A percentile compares a stretch with the other conserved stretches of the same genome.
These are phyloP conservation scores for Pythium graminicola DNA, from an alignment of 352 stramenopile genomes.

Conservation along the genomic window DNA sequence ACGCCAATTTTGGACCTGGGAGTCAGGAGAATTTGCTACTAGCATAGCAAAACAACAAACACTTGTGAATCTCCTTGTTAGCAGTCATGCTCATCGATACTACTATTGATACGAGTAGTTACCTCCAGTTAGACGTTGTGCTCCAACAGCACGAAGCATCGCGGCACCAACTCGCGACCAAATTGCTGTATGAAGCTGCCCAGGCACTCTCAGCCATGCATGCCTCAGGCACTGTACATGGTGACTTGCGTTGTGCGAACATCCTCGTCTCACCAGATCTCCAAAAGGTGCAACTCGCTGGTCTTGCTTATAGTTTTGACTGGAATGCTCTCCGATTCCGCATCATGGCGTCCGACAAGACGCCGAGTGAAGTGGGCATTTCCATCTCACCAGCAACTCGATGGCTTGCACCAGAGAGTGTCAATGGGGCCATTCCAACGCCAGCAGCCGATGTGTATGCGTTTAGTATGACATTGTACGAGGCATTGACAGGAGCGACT, in stretches of 20 bases:
- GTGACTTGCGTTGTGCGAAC: conserved; percentile 2
- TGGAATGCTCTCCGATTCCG: conserved; percentile 1
- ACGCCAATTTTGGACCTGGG: too few relatives aligned
- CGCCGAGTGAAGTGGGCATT: neutral
- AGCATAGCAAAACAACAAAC: too few relatives aligned
- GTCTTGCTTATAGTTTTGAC: conserved; percentile 3
- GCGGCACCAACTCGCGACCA: neutral
- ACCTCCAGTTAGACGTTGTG: neutral
- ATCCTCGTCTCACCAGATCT: conserved; percentile 2
- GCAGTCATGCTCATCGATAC: neutral
- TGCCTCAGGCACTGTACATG: neutral
- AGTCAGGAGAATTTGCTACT: too few relatives aligned
- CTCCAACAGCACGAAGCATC: neutral
- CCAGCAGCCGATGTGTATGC: conserved; percentile 7
- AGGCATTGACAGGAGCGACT: conserved; percentile 1
- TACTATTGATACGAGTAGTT: neutral
- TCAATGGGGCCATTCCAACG: neutral
- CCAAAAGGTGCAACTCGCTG: neutral
- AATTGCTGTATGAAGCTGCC: neutral
- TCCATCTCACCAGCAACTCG: neutral
- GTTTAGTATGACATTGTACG: conserved; percentile 6
- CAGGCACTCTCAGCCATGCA: conserved; percentile 8
- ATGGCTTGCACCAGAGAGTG: conserved; percentile 8
- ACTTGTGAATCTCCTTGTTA: too few relatives aligned
- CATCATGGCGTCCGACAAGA: neutral